These are phyloP conservation scores for Mallotus japonicus DNA, from an alignment of 441 rosid genomes.

Conservation along the genomic window DNA sequence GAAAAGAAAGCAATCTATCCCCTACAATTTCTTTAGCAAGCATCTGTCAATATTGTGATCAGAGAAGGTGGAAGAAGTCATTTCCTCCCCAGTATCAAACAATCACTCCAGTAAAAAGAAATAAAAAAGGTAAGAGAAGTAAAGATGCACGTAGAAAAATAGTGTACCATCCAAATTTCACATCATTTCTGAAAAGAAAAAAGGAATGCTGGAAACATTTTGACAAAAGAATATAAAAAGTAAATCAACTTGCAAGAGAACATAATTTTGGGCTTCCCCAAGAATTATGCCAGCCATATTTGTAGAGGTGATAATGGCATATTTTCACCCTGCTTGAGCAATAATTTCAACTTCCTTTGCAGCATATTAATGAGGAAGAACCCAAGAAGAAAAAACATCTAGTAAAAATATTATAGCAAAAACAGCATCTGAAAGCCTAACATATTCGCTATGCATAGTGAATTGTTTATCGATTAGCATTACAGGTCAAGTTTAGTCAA, in stretches of 20 bases:
- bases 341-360: slow-evolving; percentile 92
- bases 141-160: slow-evolving; percentile 1
- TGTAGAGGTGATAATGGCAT: slow-evolving; percentile 91
- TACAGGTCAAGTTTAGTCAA: slow-evolving; percentile 28
- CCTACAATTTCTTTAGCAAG: slow-evolving; percentile 88
- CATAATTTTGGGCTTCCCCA: slow-evolving; percentile 90
- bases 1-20: slow-evolving; percentile 73
- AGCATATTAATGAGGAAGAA: slow-evolving; percentile 57
- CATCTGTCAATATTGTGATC: slow-evolving; percentile 51
- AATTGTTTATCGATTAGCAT: slow-evolving; percentile 11
- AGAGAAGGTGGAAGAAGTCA: slow-evolving; percentile 16
- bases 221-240: slow-evolving; percentile 1
- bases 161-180: slow-evolving; percentile 16
- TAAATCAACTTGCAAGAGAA: slow-evolving; percentile 15
- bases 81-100: not conserved
- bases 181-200: slow-evolving; percentile 1
- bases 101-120: slow-evolving; percentile 11
- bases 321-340: slow-evolving; percentile 92
- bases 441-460: not conserved
- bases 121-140: not conserved
- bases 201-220: not conserved
- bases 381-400: slow-evolving; percentile 2
- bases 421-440: not conserved
- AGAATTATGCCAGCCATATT: slow-evolving; percentile 98
- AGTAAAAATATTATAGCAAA: slow-evolving; percentile 17